Conservation (phyloP, 108 stramenopile genomes). For the Mediolabrus comicus region DNA sequence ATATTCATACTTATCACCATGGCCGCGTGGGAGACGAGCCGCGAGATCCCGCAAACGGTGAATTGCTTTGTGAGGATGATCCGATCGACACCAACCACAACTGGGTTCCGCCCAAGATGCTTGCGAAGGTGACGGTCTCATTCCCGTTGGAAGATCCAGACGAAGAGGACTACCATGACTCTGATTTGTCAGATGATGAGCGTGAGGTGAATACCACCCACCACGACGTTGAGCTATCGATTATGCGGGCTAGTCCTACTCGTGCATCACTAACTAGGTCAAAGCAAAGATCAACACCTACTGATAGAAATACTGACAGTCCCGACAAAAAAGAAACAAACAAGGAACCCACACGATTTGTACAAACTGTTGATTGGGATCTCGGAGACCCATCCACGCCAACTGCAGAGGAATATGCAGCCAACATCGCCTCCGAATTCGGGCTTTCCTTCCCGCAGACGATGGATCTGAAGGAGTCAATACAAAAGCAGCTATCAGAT, state of each 20-base stretch:
- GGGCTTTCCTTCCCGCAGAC: constrained; percentile 64
- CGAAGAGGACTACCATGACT: constrained; percentile 28
- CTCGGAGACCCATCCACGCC: constrained; percentile 57
- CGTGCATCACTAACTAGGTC: neutral
- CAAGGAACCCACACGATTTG: constrained; percentile 32
- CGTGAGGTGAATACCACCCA: neutral
- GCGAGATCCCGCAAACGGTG: constrained; percentile 54
- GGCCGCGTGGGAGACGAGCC: constrained; percentile 77
- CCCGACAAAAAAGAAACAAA: constrained; percentile 3
- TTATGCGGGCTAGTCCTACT: neutral
- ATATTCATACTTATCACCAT: constrained; percentile 75
- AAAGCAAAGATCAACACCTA: neutral
- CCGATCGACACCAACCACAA: constrained; percentile 72
- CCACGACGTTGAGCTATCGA: neutral
- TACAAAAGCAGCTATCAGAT: constrained; percentile 60
- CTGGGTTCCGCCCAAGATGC: constrained; percentile 37
- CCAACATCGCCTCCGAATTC: constrained; percentile 56
- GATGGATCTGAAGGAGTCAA: constrained; percentile 60
- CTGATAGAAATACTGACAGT: neutral
- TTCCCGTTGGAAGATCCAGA: constrained; percentile 60
- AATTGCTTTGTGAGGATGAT: constrained; percentile 53
- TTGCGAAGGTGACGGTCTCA: constrained; percentile 40
- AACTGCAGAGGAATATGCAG: constrained; percentile 59
- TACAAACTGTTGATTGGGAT: constrained; percentile 62
- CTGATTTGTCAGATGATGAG: neutral